These are phyloP conservation scores for Colletotrichum scovillei DNA, from an alignment of 2,329 filamentous ascomycete genomes.

Conservation along the genomic window DNA sequence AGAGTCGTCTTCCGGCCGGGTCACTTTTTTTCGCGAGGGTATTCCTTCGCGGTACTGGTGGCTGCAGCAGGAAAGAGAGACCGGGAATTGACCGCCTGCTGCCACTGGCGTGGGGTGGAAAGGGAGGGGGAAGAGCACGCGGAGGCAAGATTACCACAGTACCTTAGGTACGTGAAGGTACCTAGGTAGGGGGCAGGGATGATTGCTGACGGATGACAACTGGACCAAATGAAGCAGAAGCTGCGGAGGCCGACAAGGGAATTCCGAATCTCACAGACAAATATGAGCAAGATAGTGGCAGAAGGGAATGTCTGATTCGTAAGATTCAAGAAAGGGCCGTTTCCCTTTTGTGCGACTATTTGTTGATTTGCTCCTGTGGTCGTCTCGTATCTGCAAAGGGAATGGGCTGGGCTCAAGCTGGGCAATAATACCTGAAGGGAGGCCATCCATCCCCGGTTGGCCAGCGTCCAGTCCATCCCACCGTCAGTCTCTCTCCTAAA, in stretches of 20 bases:
- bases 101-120: conserved; percentile 14
- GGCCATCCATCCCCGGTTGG: not conserved
- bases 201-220: not conserved
- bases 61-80: not conserved
- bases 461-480: not conserved
- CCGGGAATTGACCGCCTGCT: conserved; percentile 23
- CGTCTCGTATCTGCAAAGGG: conserved; percentile 22
- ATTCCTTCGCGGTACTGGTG: not conserved
- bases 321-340: not conserved
- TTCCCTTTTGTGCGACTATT: conserved; percentile 27
- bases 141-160: not conserved
- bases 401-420: conserved; percentile 10
- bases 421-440: conserved; percentile 14
- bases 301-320: not conserved
- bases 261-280: not conserved
- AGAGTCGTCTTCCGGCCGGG: conserved; percentile 22
- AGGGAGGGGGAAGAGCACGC: not conserved
- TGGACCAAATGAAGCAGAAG: not conserved
- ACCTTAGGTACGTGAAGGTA: too few species aligned
- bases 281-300: not conserved
- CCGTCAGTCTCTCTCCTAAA: conserved; percentile 2
- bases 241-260: not conserved
- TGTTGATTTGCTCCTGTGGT: not conserved
- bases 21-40: not conserved
- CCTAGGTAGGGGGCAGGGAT: not conserved